phyloP scores from a whole-genome alignment of 495 filamentous ascomycete species.

The Monascus purpureus region DNA sequence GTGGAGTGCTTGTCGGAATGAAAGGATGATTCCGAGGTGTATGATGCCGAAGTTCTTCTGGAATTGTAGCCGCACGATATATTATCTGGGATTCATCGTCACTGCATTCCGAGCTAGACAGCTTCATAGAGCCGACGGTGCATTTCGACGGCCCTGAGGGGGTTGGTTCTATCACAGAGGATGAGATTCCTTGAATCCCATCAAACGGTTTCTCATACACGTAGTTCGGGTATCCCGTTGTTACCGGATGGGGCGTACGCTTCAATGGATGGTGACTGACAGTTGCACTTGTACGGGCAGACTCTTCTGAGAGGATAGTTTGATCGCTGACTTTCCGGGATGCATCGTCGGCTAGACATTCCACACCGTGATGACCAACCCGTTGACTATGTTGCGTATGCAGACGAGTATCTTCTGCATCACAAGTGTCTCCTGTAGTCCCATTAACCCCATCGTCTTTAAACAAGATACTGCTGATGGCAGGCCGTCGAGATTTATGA shows the following conservation, averaged over 20 bases:
- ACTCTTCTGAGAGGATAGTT: constrained; percentile 16
- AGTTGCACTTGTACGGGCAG: constrained; percentile 15
- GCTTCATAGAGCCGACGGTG: no score
- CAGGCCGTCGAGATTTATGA: not conserved
- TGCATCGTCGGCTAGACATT: constrained; percentile 3
- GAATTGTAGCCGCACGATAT: no score
- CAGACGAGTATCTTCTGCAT: not conserved
- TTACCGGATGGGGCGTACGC: constrained; percentile 10
- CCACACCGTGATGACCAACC: not conserved
- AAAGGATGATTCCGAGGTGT: not conserved
- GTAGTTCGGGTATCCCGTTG: no score
- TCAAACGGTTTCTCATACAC: no score
- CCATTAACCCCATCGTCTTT: not conserved
- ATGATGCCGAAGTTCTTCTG: no score
- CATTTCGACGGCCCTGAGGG: no score
- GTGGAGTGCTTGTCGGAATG: constrained; percentile 3
- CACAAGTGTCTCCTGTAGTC: not conserved
- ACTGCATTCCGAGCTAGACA: no score
- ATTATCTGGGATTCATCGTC: no score
- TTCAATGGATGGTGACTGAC: constrained; percentile 17
- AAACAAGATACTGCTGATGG: not conserved
- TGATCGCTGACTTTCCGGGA: constrained; percentile 16
- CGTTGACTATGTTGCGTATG: not conserved
- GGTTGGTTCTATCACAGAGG: no score
- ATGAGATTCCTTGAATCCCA: no score